Evolutionary conservation across 371 early-diverging fungal genomes (phyloP), one percentile per base, ranked within the genome.

Genomic region (Apophysomyces trapeziformis): DNA sequence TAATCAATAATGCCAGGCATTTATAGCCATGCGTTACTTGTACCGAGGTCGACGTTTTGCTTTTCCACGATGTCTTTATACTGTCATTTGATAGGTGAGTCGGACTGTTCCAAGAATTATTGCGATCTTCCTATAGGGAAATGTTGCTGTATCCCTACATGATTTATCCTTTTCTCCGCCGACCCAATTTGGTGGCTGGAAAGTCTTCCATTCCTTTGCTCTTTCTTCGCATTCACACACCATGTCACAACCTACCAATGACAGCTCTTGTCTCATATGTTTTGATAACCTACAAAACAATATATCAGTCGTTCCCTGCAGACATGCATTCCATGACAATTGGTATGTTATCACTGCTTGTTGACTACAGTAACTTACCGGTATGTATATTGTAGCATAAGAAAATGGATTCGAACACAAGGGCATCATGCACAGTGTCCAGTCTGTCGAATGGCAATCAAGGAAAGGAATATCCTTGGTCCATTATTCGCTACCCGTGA

Each of bases 181-280:
- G 32, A 47, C 47, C 7, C 7, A 47, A 47, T n/a, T 47, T 47
- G 13, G 47, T 47, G 47, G 47, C 47, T 47, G 47, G 47, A 47
- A 47, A 47, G n/a, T 47, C 47, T n/a, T 18, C 18, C 16, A 7
- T 7, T 16, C 18, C 7, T 47, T 21, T 21, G 5, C 54, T 50
- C 21, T 50, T 18, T 50, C 21, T 4, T 11, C 54, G 7, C 21
- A 21, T 21, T 21, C 21, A 18, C 21, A 7, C 1, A 50, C n/a
- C 16, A 50, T 50, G 54, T 50, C 54, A 9, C 18, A 50, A n/a
- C 5, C n/a, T 9, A 16, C 21, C 21, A 21, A 21, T 21, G 54
- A 50, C 21, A 50, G 21, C 21, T n/a, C 54, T 9, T 50, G 54
- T 50, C 54, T 26, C 21, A 50, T 50, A n/a, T 50, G 54, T 11